Base-by-base conservation (phyloP, 164 flowering plant genomes). In the Tetracentron sinense region DNA sequence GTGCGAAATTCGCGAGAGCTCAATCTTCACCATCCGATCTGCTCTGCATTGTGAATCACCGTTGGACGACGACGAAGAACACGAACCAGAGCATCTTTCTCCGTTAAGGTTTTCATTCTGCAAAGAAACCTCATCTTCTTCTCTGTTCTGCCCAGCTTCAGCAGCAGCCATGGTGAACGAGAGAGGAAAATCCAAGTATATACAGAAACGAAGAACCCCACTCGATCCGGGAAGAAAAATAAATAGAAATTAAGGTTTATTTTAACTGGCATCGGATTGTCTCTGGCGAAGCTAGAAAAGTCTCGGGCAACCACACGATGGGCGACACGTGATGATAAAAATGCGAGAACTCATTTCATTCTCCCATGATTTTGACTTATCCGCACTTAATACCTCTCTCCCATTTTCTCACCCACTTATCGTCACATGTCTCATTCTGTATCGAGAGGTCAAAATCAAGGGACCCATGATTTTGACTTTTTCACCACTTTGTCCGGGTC, bases 1-100 rank as follows among this genome's bases (percentile, higher is more conserved):
- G 72, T 25, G 90, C 87, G 72, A 90, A 66, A 33, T 73, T 85
- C 1, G 96, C 84, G 6, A 89, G 70, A n/a, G 51, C 83, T 85
- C 92, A 23, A 48, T 66, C 75, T 72, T 71, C 62, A 77, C 84
- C 81, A 78, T 72, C 77, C 61, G 79, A 71, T 74, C 81, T 54
- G 54, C 54, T 17, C 75, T 59, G 48, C 74, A 51, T 60, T 67
- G 47, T 42, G 28, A 44, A 25, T 69, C 65, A 16, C 27, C 53
- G 58, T 33, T 58, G n/a, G 7, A 26, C 16, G 68, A 33, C 38
- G 38, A 4, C 4, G 38, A 33, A 26, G 70, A 57, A 46, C 72
- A 50, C 1, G 75, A 60, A 63, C 27, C 71, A 14, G 53, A 56
- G 49, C 65, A 28, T 28, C 55, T 52, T 47, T 61, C 66, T 23